Conservation (phyloP, 139 green algal species). For the Haematococcus sp. region DNA sequence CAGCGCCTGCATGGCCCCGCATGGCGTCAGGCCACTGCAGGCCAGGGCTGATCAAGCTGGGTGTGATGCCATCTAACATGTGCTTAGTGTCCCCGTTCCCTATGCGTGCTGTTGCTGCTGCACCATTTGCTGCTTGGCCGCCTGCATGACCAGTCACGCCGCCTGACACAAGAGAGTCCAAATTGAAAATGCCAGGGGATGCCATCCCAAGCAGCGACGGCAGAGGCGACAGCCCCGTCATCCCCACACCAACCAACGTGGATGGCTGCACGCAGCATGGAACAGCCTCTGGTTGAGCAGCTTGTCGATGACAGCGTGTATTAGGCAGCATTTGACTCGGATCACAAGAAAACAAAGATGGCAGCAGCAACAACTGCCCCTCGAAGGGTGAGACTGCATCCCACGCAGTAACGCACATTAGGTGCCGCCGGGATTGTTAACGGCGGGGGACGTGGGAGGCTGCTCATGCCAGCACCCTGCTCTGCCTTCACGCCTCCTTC, state of each 20-base stretch:
- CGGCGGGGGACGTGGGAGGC: conserved; percentile 24
- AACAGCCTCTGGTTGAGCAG: neutral
- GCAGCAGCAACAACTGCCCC: neutral
- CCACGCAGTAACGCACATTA: conserved; percentile 2
- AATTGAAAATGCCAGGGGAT: conserved; percentile 5
- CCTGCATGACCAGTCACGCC: conserved; percentile 8
- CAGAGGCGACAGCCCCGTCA: conserved; percentile 24
- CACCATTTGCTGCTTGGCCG: conserved; percentile 5
- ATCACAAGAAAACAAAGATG: neutral
- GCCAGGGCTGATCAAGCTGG: neutral
- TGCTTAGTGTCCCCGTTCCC: conserved; percentile 1
- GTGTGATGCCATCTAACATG: neutral
- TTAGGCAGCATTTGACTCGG: neutral
- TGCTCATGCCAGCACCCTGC: neutral
- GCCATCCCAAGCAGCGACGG: conserved; percentile 11
- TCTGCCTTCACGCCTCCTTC: no score
- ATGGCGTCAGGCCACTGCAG: neutral
- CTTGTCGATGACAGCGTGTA: no score
- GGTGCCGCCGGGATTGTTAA: conserved; percentile 30
- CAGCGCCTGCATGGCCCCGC: neutral
- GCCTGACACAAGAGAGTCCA: conserved; percentile 13
- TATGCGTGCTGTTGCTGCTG: neutral
- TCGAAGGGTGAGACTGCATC: neutral
- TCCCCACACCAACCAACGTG: neutral
- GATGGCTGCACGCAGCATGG: neutral